Evolutionary conservation across 768 basidiomycete genomes (phyloP).

Genomic region (Paxillus rubicundulus): DNA sequence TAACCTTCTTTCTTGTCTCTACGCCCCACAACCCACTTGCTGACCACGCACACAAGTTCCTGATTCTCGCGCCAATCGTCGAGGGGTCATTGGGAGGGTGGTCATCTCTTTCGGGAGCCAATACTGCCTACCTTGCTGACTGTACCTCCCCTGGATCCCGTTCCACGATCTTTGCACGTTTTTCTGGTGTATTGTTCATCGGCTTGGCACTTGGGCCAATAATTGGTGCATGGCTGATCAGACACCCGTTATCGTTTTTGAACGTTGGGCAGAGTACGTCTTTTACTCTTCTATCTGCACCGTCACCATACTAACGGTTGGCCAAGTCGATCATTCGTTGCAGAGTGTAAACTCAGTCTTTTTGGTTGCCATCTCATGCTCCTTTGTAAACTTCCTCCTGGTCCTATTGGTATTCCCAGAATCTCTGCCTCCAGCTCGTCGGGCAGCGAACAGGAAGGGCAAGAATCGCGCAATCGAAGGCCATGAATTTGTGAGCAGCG

Average conservation of each 20-base stretch:
- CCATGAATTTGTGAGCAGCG: not conserved
- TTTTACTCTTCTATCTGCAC: not conserved
- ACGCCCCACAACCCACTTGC: constrained; percentile 55
- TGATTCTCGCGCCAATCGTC: constrained; percentile 73
- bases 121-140: constrained; percentile 67
- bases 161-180: constrained; percentile 61
- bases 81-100: constrained; percentile 84
- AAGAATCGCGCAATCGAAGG: constrained; percentile 27
- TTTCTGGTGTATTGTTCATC: constrained; percentile 73
- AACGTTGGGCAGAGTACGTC: constrained; percentile 23
- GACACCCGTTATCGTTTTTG: constrained; percentile 37
- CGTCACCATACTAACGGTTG: constrained; percentile 7
- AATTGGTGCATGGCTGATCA: constrained; percentile 55
- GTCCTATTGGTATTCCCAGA: constrained; percentile 60
- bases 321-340: constrained; percentile 29
- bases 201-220: constrained; percentile 80
- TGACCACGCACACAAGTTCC: constrained; percentile 66
- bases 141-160: constrained; percentile 84
- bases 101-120: constrained; percentile 62
- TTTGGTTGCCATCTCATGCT: constrained; percentile 46
- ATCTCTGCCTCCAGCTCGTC: constrained; percentile 39
- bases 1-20: constrained; percentile 77
- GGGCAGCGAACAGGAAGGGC: constrained; percentile 27
- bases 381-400: constrained; percentile 53
- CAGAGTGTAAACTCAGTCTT: constrained; percentile 50